Base-by-base conservation (phyloP, 2,329 filamentous ascomycete genomes). In the Penicillium sp. region DNA sequence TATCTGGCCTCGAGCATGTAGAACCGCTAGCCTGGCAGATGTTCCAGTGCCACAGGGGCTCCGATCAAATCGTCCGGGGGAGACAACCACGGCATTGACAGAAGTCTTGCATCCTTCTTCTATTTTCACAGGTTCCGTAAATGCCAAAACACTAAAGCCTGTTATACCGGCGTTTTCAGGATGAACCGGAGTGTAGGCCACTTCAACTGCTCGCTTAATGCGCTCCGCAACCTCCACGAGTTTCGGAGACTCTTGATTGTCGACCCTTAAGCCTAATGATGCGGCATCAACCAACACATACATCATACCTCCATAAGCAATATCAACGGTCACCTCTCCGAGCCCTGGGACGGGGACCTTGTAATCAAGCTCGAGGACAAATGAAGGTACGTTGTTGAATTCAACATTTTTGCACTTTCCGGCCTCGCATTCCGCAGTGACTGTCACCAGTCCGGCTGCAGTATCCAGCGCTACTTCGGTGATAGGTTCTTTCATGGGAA, bases 281-380 rank as follows among this genome's bases (percentile, higher is more conserved):
- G 64, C 65, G 0, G 71, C 75, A 50, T 80, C 75, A 0, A 80
- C 76, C 9, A 81, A 48, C 2, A 68, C 75, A 53, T 77, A 82
- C 58, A 74, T 72, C 78, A 79, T 79, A 1, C 79, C 79, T 7
- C 79, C 79, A 67, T 74, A 81, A 14, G 76, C 79, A 48, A 82
- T 69, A 52, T 82, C 78, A 2, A 80, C 75, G 0, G 51, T 58
- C 2, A 80, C 60, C 5, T 54, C 66, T 0, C 78, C 79, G 0
- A 81, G 21, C 0, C 73, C 79, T 0, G 75, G 76, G 0, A 81
- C 76, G 0, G 73, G 56, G 14, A 80, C 69, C 48, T 69, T 62
- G 24, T 72, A 59, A 59, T 79, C 77, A 1, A 81, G 66, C 5
- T 63, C 68, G 37, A 69, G 73, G 4, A 77, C 77, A 60, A 80